Evolutionary conservation across 2,329 filamentous ascomycete species (phyloP), one percentile per base, ranked within the genome.

Genomic region (Neonectria magnoliae): DNA sequence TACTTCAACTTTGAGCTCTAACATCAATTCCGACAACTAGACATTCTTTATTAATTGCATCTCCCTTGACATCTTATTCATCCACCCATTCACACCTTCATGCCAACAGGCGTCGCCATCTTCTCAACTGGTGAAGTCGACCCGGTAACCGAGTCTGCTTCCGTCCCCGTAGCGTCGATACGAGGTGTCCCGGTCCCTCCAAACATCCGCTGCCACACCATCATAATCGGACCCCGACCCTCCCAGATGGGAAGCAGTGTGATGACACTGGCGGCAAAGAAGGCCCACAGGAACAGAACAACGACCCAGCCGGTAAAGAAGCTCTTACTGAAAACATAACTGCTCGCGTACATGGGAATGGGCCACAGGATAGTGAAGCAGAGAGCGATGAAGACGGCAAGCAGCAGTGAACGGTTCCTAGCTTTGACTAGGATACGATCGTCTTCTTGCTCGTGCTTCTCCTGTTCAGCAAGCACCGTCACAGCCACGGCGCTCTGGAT

Each of bases 341-440:
- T 68, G 4, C 68, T 72, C 10, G 70, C 75, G 42, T 75, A 76
- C 60, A 76, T 66, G 4, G 75, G 75, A 60, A 76, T 73, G 2
- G 75, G 75, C 75, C 75, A 76, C 0, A 76, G 61, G n/a, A 76
- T 66, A 8, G 73, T 60, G 45, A 76, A 55, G 0, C 42, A 64
- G 20, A 64, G 27, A 7, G 61, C 60, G 25, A 64, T 36, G 18
- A 64, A 60, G 6, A 16, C 56, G 3, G 47, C 61, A 7, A 64
- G 27, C 3, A 33, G 31, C 0, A 64, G 57, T 4, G 61, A 50
- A 1, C 61, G 44, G 44, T 64, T 64, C 14, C 62, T 50, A 1
- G 62, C 62, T 8, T 60, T 44, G 9, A 64, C 57, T 1, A 64
- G 36, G 10, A 64, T 53, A 1, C 51, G 57, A 5, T 64, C 57